These are phyloP conservation scores for Kazachstania taianensis DNA, from an alignment of 805 yeast genomes.

Conservation along the genomic window DNA sequence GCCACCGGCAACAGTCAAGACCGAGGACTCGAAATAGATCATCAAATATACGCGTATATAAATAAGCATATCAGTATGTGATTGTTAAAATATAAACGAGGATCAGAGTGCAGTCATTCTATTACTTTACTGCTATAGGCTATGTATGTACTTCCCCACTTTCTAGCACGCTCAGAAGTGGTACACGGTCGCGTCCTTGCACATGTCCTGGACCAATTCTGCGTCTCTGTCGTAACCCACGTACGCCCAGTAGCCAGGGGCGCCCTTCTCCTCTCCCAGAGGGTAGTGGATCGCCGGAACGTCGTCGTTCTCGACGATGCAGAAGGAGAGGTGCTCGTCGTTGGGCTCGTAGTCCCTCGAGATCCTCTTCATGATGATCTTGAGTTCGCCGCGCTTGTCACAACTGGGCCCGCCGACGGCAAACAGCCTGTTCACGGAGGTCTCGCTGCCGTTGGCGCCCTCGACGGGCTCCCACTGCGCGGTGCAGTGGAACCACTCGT, in stretches of 20 bases:
- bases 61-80: too few species aligned
- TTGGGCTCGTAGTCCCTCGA: constrained; percentile 34
- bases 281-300: constrained; percentile 27
- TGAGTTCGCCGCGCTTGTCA: constrained; percentile 35
- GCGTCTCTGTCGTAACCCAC: constrained; percentile 24
- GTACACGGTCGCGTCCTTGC: constrained; percentile 21
- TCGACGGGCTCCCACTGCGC: constrained; percentile 20
- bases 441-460: constrained; percentile 7
- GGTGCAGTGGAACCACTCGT: constrained; percentile 39
- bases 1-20: too few species aligned
- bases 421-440: constrained; percentile 25
- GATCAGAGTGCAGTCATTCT: too few species aligned
- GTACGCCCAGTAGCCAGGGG: constrained; percentile 29
- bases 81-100: background rate
- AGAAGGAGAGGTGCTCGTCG: constrained; percentile 27
- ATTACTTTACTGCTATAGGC: too few species aligned
- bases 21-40: too few species aligned
- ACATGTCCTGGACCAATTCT: constrained; percentile 15
- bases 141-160: too few species aligned
- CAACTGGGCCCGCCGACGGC: constrained; percentile 37
- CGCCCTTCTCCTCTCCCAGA: constrained; percentile 26
- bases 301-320: constrained; percentile 28
- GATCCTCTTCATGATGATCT: constrained; percentile 32
- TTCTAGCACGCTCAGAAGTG: constrained; percentile 24
- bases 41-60: constrained; percentile 1